Evolutionary conservation across 2,329 filamentous ascomycete species (phyloP).

Genomic region (Phoma sp.): DNA sequence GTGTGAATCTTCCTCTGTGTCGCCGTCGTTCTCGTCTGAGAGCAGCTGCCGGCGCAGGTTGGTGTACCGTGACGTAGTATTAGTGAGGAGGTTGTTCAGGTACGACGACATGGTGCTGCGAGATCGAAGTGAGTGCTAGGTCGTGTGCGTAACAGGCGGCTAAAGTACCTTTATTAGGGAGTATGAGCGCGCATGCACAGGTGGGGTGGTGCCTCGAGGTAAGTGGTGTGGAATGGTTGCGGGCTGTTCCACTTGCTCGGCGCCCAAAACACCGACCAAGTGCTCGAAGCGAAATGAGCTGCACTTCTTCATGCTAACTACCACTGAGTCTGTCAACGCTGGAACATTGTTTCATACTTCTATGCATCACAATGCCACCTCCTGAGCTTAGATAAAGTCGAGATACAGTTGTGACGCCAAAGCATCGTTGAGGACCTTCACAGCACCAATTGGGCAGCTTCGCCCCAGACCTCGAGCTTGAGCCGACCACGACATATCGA

Average conservation of each 20-base stretch:
- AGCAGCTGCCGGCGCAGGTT: constrained; percentile 70
- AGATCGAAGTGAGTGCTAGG: neutral
- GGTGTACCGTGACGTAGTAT: constrained; percentile 64
- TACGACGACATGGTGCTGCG: constrained; percentile 66
- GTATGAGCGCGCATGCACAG: constrained; percentile 4
- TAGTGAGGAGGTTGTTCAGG: constrained; percentile 74
- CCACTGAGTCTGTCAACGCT: neutral
- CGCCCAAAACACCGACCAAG: constrained; percentile 13
- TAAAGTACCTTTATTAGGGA: constrained; percentile 4
- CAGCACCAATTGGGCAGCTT: neutral
- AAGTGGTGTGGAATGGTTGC: constrained; percentile 4
- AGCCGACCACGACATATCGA: neutral
- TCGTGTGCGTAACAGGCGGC: constrained; percentile 4
- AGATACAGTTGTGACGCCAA: neutral
- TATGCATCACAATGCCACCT: too few species aligned
- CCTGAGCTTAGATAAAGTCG: too few species aligned
- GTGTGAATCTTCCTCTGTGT: constrained; percentile 85
- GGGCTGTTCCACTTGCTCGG: constrained; percentile 8
- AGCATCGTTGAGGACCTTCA: neutral
- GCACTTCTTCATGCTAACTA: neutral
- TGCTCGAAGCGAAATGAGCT: constrained; percentile 15
- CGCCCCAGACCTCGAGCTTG: neutral
- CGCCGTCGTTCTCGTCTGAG: constrained; percentile 63
- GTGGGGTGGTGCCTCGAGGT: constrained; percentile 10
- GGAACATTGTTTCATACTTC: neutral